A percentile compares a stretch with the other conserved stretches of the same genome.
phyloP scores from a whole-genome alignment of 441 rosid species.

The Euphorbia celastroides region DNA sequence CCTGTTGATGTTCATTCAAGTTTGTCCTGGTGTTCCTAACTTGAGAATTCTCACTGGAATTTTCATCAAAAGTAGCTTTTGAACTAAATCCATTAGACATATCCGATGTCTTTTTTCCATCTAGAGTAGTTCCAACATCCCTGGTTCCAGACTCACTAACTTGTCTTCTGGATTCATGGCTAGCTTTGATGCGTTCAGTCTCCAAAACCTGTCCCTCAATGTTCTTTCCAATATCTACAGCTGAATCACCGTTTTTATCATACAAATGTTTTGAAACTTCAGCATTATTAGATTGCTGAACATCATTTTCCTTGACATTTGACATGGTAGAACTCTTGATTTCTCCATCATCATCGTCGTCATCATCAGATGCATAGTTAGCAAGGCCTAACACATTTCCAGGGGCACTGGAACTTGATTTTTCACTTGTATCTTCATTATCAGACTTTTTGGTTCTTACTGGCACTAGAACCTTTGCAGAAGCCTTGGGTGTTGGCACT shows the following conservation, averaged over 20 bases:
- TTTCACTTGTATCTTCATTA: conserved; percentile 38
- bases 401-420: conserved; percentile 48
- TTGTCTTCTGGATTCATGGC: conserved; percentile 23
- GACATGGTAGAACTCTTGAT: conserved; percentile 33
- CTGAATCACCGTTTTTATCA: conserved; percentile 37
- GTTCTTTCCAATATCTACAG: conserved; percentile 27
- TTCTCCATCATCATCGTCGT: conserved; percentile 61
- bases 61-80: conserved; percentile 28
- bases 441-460: conserved; percentile 33
- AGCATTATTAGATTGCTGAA: conserved; percentile 32
- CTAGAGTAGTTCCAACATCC: conserved; percentile 25
- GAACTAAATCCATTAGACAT: conserved; percentile 24
- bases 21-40: conserved; percentile 33
- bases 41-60: conserved; percentile 29
- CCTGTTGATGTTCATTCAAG: conserved; percentile 34
- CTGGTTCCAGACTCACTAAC: conserved; percentile 13
- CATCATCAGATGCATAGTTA: conserved; percentile 87
- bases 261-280: conserved; percentile 26
- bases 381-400: conserved; percentile 89
- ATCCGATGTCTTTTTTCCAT: conserved; percentile 25
- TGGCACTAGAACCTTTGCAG: conserved; percentile 45
- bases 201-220: conserved; percentile 21
- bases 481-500: conserved; percentile 37
- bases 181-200: conserved; percentile 21
- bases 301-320: conserved; percentile 26